These are phyloP conservation scores for Naganishia randhawae DNA, from an alignment of 768 basidiomycete genomes.

Conservation along the genomic window DNA sequence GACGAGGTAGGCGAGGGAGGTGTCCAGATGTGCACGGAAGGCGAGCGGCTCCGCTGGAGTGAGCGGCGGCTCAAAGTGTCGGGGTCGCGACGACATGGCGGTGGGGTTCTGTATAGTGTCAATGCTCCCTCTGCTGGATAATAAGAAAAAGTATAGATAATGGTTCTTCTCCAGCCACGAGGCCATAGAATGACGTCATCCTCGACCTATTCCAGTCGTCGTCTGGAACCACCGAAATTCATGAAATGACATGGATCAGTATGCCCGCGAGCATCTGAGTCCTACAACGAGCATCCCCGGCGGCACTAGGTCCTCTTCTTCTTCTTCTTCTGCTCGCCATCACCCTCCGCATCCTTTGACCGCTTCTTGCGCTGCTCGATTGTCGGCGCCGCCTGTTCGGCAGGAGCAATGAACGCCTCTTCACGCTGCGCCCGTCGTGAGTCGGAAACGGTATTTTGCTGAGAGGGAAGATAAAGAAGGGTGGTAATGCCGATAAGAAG, in stretches of 20 bases:
- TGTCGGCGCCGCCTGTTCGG: slow-evolving; percentile 67
- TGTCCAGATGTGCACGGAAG: background rate
- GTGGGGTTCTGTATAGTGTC: background rate
- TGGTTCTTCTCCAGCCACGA: background rate
- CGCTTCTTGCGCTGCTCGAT: slow-evolving; percentile 68
- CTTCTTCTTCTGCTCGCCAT: slow-evolving; percentile 49
- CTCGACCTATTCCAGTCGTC: background rate
- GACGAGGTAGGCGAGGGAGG: background rate
- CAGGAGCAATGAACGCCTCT: slow-evolving; percentile 81
- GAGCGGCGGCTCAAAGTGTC: background rate
- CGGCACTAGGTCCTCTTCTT: slow-evolving; percentile 20
- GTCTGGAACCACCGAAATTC: no score
- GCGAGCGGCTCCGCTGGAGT: background rate
- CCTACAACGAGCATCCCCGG: background rate
- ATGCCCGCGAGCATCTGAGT: background rate
- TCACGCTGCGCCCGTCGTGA: slow-evolving; percentile 75
- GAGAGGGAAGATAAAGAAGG: background rate
- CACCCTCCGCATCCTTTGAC: slow-evolving; percentile 48
- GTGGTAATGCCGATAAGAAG: background rate
- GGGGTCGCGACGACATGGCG: background rate
- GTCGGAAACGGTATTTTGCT: slow-evolving; percentile 76
- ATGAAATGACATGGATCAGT: background rate
- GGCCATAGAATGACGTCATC: background rate
- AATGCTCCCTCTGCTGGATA: no score
- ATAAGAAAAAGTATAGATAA: no score